Percentiles rank a stretch among this genome's conserved stretches.
These are phyloP conservation scores for Xylaria sp. DNA, from an alignment of 2,329 filamentous ascomycete genomes.

Conservation along the genomic window DNA sequence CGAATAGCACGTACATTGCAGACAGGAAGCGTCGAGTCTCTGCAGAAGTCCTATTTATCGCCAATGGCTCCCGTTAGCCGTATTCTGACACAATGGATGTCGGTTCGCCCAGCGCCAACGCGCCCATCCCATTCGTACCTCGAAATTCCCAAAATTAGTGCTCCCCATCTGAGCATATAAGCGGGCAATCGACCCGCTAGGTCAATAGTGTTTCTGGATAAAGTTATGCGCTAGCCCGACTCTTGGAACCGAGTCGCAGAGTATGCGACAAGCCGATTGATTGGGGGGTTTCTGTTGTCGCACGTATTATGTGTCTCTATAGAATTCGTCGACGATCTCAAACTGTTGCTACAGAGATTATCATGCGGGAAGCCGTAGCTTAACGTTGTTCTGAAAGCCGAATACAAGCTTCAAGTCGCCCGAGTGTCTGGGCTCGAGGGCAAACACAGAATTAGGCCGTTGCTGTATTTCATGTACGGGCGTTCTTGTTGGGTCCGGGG, in stretches of 20 bases:
- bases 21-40: conserved; percentile 82
- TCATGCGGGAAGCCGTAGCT: conserved; percentile 16
- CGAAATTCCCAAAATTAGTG: conserved; percentile 71
- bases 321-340: background rate
- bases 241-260: conserved; percentile 21
- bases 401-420: conserved; percentile 11
- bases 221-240: conserved; percentile 18
- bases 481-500: conserved; percentile 11
- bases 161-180: conserved; percentile 62
- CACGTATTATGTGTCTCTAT: conserved; percentile 16
- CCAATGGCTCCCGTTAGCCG: conserved; percentile 41
- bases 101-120: conserved; percentile 1
- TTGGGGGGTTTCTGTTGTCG: background rate
- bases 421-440: conserved; percentile 12
- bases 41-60: conserved; percentile 76
- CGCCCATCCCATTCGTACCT: conserved; percentile 55
- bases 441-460: conserved; percentile 27
- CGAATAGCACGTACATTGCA: conserved; percentile 76
- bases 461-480: conserved; percentile 18
- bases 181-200: conserved; percentile 45
- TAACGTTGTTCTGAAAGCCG: conserved; percentile 16
- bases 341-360: conserved; percentile 1
- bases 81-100: background rate
- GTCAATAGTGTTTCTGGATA: conserved; percentile 26
- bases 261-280: conserved; percentile 21